These are phyloP conservation scores for Leccinum longicurvipes DNA, from an alignment of 768 basidiomycete species.

Conservation along the genomic window DNA sequence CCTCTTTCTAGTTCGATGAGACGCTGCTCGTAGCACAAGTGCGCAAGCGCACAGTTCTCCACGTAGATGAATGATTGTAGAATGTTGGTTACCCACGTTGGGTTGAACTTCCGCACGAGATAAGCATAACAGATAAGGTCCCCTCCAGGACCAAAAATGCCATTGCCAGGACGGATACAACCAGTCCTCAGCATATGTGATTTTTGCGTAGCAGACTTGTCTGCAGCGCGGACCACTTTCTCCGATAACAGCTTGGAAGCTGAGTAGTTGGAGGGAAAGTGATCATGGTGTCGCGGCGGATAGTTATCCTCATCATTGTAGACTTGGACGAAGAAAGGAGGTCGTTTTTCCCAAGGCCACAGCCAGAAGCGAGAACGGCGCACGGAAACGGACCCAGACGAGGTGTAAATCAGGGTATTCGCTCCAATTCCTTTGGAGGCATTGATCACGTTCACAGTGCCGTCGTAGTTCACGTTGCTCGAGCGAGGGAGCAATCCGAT, in stretches of 20 bases:
- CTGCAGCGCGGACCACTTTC: constrained; percentile 39
- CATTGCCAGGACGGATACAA: constrained; percentile 75
- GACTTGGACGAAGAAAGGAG: constrained; percentile 56
- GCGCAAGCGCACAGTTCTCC: constrained; percentile 72
- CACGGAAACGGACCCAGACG: constrained; percentile 64
- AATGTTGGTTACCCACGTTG: constrained; percentile 56
- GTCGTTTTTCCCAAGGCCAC: constrained; percentile 72
- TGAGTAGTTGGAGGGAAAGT: constrained; percentile 80
- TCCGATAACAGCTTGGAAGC: constrained; percentile 63
- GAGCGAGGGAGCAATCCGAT: constrained; percentile 50
- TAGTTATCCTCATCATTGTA: constrained; percentile 57
- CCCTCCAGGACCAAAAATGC: constrained; percentile 71
- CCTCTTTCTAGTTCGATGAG: constrained; percentile 52
- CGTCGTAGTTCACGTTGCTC: constrained; percentile 58
- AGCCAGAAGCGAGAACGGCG: constrained; percentile 58
- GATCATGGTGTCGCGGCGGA: constrained; percentile 50
- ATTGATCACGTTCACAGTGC: constrained; percentile 64
- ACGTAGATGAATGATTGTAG: constrained; percentile 69
- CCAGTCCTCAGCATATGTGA: constrained; percentile 54
- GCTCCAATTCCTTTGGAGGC: constrained; percentile 56
- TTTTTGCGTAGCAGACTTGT: constrained; percentile 34
- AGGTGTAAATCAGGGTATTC: constrained; percentile 62
- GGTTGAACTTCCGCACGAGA: constrained; percentile 56
- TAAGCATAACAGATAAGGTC: constrained; percentile 67
- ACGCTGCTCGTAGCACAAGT: constrained; percentile 69